Base-by-base conservation (phyloP, 75 land plant genomes). In the Adiantum capillusveneris region DNA sequence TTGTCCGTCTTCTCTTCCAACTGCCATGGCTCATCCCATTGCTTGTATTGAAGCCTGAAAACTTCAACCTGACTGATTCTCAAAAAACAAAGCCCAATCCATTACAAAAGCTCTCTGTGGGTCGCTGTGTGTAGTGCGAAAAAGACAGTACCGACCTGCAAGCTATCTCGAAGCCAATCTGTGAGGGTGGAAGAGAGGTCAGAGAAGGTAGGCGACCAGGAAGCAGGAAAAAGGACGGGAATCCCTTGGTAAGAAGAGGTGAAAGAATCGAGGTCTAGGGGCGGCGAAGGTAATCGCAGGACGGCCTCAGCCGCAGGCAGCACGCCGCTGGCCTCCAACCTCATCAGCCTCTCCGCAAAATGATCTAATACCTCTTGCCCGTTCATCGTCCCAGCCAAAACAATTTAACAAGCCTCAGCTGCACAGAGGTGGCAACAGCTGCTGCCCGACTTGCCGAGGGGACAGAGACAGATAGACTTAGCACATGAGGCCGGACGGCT, bases 11-110 rank as follows among this genome's bases (percentile, higher is more conserved):
- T 3, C 9, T 9, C 9, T 34, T 34, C 37, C 37, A 34, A 5
- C 37, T 34, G 37, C 9, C 37, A 34, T 5, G 3, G 37, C 3
- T 34, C 37, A 34, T 34, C 50, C 5, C 50, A 46, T n/a, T 46
- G 50, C 37, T 46, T 21, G 14, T 46, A 46, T 2, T 46, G 50
- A 46, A 46, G 50, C 22, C 50, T n/a, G 50, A 46, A 46, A 6
- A 46, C 50, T 18, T 46, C 50, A 46, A 21, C 50, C 50, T 46
- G 50, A 21, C 18, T 18, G 22, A 21, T n/a, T 18, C 50, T 46
- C 17, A 5, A 46, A n/a, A 46, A n/a, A 46, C 2, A 46, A 46
- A 6, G 14, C 37, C 37, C 7, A 5, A 34, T 34, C 7, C 9
- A 9, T 34, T 34, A 34, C 9, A 34, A 9, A 9, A 34, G 37